Evolutionary conservation across 2,329 filamentous ascomycete species (phyloP).

Genomic region (Neofusicoccum umdonicola): DNA sequence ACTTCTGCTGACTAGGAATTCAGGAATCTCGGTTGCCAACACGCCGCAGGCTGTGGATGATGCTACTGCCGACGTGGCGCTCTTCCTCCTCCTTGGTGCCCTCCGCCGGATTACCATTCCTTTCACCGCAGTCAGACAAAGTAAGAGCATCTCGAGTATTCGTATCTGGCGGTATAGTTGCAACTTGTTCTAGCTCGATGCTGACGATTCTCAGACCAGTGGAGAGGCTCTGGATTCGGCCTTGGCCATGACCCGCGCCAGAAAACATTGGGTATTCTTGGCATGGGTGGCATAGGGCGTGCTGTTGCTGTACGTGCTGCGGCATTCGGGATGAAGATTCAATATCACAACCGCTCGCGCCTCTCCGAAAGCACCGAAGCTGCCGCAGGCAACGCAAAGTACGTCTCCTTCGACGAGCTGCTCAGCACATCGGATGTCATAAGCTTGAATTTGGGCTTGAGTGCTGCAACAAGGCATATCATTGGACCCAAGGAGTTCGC

Average conservation of each 20-base stretch:
- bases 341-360: conserved; percentile 56
- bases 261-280: conserved; percentile 56
- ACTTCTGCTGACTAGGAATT: conserved; percentile 19
- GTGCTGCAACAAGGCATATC: conserved; percentile 51
- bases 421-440: conserved; percentile 55
- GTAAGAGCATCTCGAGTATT: conserved; percentile 23
- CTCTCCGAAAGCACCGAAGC: conserved; percentile 33
- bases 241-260: conserved; percentile 55
- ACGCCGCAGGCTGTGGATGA: conserved; percentile 52
- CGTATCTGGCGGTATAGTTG: conserved; percentile 12
- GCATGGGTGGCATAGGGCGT: conserved; percentile 60
- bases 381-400: conserved; percentile 47
- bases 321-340: conserved; percentile 57
- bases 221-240: conserved; percentile 38
- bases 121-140: conserved; percentile 46
- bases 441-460: conserved; percentile 54
- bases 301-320: conserved; percentile 49
- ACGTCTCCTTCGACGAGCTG: conserved; percentile 57
- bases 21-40: conserved; percentile 44
- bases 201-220: conserved; percentile 26
- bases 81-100: conserved; percentile 53
- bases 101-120: conserved; percentile 50
- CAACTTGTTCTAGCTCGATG: neutral
- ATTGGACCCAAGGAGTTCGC: conserved; percentile 52
- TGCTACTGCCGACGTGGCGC: conserved; percentile 50